These are phyloP conservation scores for Acacia pycnantha DNA, from an alignment of 331 rosid species.

Conservation along the genomic window DNA sequence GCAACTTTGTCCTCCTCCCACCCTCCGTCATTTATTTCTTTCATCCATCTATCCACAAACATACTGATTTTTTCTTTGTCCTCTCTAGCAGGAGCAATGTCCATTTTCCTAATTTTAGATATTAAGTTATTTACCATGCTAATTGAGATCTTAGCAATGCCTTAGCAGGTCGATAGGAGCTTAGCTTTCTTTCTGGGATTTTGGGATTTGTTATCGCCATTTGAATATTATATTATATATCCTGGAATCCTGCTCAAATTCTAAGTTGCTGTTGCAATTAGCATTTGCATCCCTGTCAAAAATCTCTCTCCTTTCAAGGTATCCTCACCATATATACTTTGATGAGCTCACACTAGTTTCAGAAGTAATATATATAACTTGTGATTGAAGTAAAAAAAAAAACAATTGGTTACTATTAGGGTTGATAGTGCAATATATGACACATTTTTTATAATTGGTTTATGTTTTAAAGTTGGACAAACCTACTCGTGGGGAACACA, in stretches of 20 bases:
- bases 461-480: too few relatives aligned
- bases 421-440: background rate
- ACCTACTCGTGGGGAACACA: too few relatives aligned
- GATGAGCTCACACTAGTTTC: background rate
- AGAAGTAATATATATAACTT: background rate
- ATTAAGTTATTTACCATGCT: background rate
- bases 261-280: background rate
- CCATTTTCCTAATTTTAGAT: background rate
- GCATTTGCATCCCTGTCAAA: background rate
- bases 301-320: background rate
- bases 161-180: background rate
- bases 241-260: background rate
- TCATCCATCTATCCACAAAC: background rate
- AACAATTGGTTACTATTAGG: background rate
- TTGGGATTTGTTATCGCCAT: background rate
- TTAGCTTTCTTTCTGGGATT: background rate
- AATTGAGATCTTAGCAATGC: background rate
- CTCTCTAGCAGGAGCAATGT: background rate
- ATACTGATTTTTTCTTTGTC: background rate
- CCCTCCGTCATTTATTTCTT: slow-evolving; percentile 32
- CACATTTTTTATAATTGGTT: background rate
- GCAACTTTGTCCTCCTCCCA: background rate
- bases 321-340: background rate
- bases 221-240: background rate
- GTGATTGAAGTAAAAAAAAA: background rate